Base-by-base conservation (phyloP, 176 grass and related monocot genomes). In the Thalia dealbata region DNA sequence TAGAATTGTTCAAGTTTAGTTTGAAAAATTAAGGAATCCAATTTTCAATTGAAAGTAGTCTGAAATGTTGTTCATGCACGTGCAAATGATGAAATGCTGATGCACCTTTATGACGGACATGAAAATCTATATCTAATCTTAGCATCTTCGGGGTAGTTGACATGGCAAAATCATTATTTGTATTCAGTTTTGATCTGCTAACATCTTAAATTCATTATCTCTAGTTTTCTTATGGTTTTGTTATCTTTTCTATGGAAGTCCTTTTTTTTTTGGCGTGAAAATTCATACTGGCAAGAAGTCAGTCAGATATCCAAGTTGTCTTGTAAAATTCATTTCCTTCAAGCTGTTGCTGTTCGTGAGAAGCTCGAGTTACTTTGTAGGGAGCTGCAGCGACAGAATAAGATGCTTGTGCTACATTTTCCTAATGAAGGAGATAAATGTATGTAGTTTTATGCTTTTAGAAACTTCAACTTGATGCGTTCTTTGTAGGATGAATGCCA, bases 301-400 rank as follows among this genome's bases (percentile, higher is more conserved):
- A 72, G 79, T 70, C 28, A 61, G n/a, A 60, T 78, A 73, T 82
- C 24, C 50, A 2, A 9, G 80, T n/a, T n/a, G n/a, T n/a, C n/a
- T n/a, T 29, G 10, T 63, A 64, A 16, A 61, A 82, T 48, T 24
- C 9, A 67, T 72, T 78, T 75, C 64, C 72, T 61, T 87, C 69
- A 79, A 99, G 90, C 95, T 43, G 75, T 91, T 84, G 85, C 79
- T 69, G 63, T 93, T 71, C 84, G 89, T 83, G 95, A 99, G 82
- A 91, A 82, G 19, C 81, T 99, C 35, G 95, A 93, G 81, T 93
- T 90, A 67, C 86, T 99, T 70, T 91, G 95, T 69, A 92, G 95
- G 74, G 90, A 99, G 75, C 82, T 99, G 70, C 95, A 93, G 62
- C 87, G 81, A 30, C 95, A 93, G 86, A 99, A 99, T 81, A 99